Conservation (phyloP, 257 asterid genomes). For the Penstemon davidsonii region DNA sequence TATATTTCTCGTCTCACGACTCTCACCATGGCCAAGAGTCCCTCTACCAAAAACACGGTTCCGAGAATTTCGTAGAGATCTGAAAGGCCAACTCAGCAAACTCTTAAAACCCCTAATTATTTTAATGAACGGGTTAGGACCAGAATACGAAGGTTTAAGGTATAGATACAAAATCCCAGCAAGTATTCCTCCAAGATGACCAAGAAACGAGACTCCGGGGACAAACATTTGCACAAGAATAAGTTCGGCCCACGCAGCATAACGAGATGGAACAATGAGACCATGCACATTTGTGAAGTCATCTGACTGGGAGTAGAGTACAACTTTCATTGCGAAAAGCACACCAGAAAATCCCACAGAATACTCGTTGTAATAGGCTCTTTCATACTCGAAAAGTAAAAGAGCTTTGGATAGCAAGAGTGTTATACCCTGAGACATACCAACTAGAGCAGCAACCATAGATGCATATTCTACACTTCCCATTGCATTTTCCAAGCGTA, state of each 20-base stretch:
- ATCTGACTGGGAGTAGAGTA: constrained; percentile 67
- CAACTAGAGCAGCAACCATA: constrained; percentile 69
- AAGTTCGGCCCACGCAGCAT: constrained; percentile 98
- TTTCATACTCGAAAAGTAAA: constrained; percentile 55
- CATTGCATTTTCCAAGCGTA: constrained; percentile 72
- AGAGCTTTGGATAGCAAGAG: constrained; percentile 67
- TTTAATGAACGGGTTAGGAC: constrained; percentile 46
- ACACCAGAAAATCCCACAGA: constrained; percentile 92
- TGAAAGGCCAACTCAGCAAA: constrained; percentile 60
- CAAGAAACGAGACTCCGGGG: constrained; percentile 90
- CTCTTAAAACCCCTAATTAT: constrained; percentile 41
- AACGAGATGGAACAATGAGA: constrained; percentile 71
- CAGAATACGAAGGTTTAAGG: constrained; percentile 42
- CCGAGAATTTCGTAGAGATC: constrained; percentile 33
- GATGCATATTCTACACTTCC: constrained; percentile 75
- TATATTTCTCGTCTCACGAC: constrained; percentile 21
- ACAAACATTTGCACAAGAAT: constrained; percentile 77
- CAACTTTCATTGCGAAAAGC: constrained; percentile 93
- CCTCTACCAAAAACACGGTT: constrained; percentile 57
- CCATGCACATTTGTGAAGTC: constrained; percentile 69
- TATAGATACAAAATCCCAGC: constrained; percentile 70
- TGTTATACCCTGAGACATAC: constrained; percentile 85
- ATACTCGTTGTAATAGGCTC: constrained; percentile 71
- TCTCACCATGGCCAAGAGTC: constrained; percentile 34
- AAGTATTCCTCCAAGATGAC: constrained; percentile 87